phyloP scores from a whole-genome alignment of 2,329 filamentous ascomycete species.

The Talaromyces sp. region DNA sequence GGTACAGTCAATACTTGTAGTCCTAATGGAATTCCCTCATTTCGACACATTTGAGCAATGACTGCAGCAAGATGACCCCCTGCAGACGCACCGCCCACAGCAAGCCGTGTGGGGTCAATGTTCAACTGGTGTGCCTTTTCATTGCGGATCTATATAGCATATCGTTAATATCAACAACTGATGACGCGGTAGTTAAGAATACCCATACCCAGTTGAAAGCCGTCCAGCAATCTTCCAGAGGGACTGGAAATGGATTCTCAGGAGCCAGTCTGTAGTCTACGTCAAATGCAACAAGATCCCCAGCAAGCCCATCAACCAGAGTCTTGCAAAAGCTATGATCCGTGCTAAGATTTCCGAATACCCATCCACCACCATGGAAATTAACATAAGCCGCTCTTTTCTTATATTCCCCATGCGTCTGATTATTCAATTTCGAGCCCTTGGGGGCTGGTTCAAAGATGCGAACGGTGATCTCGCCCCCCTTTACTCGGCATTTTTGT shows the following conservation, averaged over 20 bases:
- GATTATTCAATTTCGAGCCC: conserved; percentile 21
- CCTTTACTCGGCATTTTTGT: conserved; percentile 43
- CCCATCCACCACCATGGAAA: conserved; percentile 48
- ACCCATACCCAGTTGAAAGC: conserved; percentile 44
- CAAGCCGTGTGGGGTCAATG: conserved; percentile 37
- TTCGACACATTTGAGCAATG: conserved; percentile 41
- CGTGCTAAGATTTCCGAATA: conserved; percentile 43
- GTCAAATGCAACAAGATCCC: conserved; percentile 47
- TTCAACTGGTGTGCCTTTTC: conserved; percentile 38
- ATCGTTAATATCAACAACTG: background rate
- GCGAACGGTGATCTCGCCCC: conserved; percentile 43
- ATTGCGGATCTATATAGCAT: conserved; percentile 30
- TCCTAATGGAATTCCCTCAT: conserved; percentile 38
- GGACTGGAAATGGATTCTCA: conserved; percentile 42
- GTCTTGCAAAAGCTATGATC: conserved; percentile 48
- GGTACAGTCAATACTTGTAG: conserved; percentile 44
- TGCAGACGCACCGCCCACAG: conserved; percentile 45
- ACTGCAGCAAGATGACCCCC: conserved; percentile 46
- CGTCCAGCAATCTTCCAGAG: conserved; percentile 44
- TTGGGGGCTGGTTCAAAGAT: conserved; percentile 42
- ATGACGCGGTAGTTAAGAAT: background rate
- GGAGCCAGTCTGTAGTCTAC: conserved; percentile 49
- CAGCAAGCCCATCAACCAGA: conserved; percentile 40
- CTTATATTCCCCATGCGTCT: conserved; percentile 29
- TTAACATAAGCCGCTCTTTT: conserved; percentile 46